Conservation (phyloP, 805 yeast genomes). For the Hanseniaspora meyeri region DNA sequence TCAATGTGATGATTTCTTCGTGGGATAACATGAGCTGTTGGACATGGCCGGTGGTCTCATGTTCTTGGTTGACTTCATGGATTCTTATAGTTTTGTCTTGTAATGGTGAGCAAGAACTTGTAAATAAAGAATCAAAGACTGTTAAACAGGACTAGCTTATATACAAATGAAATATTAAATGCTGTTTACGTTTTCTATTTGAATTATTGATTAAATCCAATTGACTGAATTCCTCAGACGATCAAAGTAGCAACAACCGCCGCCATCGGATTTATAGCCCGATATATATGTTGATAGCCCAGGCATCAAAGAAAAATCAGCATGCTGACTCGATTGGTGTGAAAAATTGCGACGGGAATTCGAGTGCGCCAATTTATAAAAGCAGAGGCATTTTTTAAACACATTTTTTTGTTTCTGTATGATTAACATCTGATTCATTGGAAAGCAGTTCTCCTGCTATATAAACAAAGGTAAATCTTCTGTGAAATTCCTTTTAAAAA, state of each 20-base stretch:
- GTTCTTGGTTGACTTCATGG: conserved; percentile 85
- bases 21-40: conserved; percentile 65
- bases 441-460: too few species aligned
- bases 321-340: neutral
- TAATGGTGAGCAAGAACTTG: neutral
- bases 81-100: conserved; percentile 28
- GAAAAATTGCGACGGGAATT: neutral
- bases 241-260: too few species aligned
- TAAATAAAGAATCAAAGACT: neutral
- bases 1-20: conserved; percentile 44
- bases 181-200: neutral
- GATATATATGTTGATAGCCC: neutral
- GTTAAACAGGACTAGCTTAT: neutral
- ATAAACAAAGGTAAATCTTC: too few species aligned
- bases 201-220: too few species aligned
- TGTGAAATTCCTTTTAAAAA: too few species aligned
- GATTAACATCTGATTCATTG: neutral
- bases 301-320: too few species aligned
- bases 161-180: neutral
- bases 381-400: neutral
- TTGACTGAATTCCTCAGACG: too few species aligned
- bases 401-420: neutral
- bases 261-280: neutral
- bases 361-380: neutral
- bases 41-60: conserved; percentile 66